These are phyloP conservation scores for Colletotrichum somersetense DNA, from an alignment of 2,329 filamentous ascomycete genomes.

Conservation along the genomic window DNA sequence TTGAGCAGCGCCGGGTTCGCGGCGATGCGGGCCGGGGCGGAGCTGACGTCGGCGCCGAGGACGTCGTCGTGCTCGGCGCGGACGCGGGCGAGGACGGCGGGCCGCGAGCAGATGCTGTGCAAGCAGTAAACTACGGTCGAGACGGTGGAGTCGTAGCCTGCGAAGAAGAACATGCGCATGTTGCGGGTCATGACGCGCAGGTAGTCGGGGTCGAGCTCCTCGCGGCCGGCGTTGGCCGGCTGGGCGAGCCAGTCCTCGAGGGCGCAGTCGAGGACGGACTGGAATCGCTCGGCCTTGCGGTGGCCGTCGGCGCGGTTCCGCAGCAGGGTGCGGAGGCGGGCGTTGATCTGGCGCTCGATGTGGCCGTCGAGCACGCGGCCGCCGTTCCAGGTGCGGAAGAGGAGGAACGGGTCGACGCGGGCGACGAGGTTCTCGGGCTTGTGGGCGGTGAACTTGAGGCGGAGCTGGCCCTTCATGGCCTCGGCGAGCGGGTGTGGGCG, in stretches of 20 bases:
- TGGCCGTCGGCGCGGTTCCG: conserved; percentile 43
- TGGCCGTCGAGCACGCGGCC: conserved; percentile 46
- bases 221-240: conserved; percentile 41
- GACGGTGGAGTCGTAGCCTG: conserved; percentile 55
- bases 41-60: conserved; percentile 53
- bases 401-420: conserved; percentile 47
- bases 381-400: conserved; percentile 50
- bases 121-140: conserved; percentile 49
- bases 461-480: conserved; percentile 45
- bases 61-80: conserved; percentile 63
- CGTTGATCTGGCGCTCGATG: conserved; percentile 48
- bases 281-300: conserved; percentile 36
- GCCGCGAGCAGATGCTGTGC: conserved; percentile 49
- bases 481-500: conserved; percentile 48
- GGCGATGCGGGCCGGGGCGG: conserved; percentile 18
- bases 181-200: conserved; percentile 47
- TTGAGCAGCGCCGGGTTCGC: conserved; percentile 61
- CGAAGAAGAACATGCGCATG: conserved; percentile 54
- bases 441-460: conserved; percentile 40
- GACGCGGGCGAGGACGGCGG: conserved; percentile 47
- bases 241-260: conserved; percentile 49
- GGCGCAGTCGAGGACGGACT: conserved; percentile 50
- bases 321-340: conserved; percentile 44
- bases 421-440: conserved; percentile 42
- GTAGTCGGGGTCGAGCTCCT: conserved; percentile 46